phyloP scores from a whole-genome alignment of 106 monocot genomes.

The Dendrobium catenatum region DNA sequence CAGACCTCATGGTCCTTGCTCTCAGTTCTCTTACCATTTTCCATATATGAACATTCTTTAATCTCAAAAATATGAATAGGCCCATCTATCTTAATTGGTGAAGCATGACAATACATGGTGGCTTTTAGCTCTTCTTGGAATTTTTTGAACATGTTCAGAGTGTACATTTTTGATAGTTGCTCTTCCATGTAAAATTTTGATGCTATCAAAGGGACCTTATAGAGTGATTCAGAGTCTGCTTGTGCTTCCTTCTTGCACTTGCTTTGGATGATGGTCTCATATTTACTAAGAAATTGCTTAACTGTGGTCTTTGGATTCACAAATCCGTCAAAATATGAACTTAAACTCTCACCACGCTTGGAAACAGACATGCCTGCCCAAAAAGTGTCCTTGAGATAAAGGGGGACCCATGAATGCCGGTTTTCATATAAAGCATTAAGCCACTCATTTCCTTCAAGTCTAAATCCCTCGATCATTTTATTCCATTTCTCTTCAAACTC shows the following conservation, averaged over 20 bases:
- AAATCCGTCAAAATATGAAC: conserved; percentile 33
- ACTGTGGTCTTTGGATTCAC: conserved; percentile 24
- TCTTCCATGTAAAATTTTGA: conserved; percentile 33
- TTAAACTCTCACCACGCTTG: conserved; percentile 19
- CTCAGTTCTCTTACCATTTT: conserved; percentile 18
- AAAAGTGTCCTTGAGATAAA: conserved; percentile 36
- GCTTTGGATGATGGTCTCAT: conserved; percentile 31
- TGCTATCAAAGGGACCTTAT: conserved; percentile 8
- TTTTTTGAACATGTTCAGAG: conserved; percentile 35
- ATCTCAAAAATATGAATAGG: conserved; percentile 26
- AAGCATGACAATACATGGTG: conserved; percentile 27
- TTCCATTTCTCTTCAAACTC: conserved; percentile 28
- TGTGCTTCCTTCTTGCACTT: conserved; percentile 30
- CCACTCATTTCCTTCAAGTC: conserved; percentile 27
- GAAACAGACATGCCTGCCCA: conserved; percentile 43
- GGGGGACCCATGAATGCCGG: conserved; percentile 33
- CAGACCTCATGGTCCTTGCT: conserved; percentile 19
- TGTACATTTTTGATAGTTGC: conserved; percentile 35
- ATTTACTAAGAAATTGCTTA: conserved; percentile 36
- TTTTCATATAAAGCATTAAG: conserved; percentile 21
- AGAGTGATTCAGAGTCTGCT: conserved; percentile 26
- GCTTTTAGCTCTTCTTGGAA: conserved; percentile 44
- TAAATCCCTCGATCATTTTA: conserved; percentile 14
- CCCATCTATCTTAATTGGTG: conserved; percentile 19
- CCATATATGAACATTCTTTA: conserved; percentile 31